These are phyloP conservation scores for Bruguiera gymnorhiza DNA, from an alignment of 345 rosid species.

Conservation along the genomic window DNA sequence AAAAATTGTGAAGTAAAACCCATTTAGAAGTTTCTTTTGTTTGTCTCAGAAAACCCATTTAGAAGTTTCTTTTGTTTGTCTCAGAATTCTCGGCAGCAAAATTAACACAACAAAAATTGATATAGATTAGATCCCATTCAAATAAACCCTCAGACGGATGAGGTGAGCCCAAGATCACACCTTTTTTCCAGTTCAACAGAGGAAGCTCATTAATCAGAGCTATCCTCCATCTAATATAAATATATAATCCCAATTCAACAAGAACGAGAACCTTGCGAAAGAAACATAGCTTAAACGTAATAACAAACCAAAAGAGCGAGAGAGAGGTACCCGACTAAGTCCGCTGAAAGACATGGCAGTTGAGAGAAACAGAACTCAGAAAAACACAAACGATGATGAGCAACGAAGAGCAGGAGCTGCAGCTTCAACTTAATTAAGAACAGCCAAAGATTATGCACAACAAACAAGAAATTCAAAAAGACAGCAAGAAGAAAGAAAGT, in stretches of 20 bases:
- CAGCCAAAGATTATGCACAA: no score
- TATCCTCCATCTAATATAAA: not conserved
- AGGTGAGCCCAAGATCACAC: no score
- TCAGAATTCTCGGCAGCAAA: no score
- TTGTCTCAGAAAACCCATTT: no score
- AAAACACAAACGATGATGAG: not conserved
- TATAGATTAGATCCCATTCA: no score
- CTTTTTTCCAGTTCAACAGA: no score
- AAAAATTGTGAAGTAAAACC: not conserved
- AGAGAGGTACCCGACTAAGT: constrained; percentile 38
- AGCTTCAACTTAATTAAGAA: not conserved
- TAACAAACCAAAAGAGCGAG: not conserved
- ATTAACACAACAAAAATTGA: no score
- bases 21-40: no score
- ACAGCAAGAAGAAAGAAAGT: not conserved
- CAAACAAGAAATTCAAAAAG: no score
- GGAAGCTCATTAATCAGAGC: not conserved
- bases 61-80: no score
- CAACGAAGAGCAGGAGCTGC: not conserved
- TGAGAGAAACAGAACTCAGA: not conserved
- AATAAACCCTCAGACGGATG: no score
- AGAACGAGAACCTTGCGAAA: not conserved
- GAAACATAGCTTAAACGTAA: not conserved
- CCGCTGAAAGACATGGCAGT: constrained; percentile 57
- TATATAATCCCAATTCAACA: not conserved